phyloP scores from a whole-genome alignment of 352 stramenopile species.

The Aphanomyces cochlioides region DNA sequence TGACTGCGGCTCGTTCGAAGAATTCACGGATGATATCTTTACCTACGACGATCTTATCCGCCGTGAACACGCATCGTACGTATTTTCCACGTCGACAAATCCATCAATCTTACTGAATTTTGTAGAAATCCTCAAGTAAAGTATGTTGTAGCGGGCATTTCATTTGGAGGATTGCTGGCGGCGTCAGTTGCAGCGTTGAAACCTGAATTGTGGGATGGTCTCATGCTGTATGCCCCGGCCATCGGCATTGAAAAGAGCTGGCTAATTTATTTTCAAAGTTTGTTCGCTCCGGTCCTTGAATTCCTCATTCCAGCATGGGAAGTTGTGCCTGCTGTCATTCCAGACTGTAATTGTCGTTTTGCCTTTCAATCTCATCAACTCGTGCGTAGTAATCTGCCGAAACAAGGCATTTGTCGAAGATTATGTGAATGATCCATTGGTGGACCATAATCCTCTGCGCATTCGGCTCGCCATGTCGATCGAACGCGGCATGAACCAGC shows the following conservation, averaged over 20 bases:
- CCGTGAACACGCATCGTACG: background rate
- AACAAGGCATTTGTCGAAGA: constrained; percentile 24
- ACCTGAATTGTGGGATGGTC: background rate
- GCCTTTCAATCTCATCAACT: background rate
- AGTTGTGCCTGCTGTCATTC: constrained; percentile 21
- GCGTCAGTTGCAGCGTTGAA: background rate
- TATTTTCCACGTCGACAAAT: background rate
- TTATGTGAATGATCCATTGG: constrained; percentile 15
- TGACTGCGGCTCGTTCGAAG: constrained; percentile 14
- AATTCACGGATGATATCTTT: constrained; percentile 10
- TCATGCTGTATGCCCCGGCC: constrained; percentile 16
- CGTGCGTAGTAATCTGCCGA: background rate
- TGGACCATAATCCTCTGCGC: constrained; percentile 6
- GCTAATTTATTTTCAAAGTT: background rate
- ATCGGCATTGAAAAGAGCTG: constrained; percentile 20
- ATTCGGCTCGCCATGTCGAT: constrained; percentile 15
- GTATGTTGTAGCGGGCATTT: constrained; percentile 16
- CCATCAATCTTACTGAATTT: background rate
- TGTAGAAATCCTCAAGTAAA: constrained; percentile 1
- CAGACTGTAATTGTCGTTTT: constrained; percentile 8
- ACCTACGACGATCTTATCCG: constrained; percentile 5
- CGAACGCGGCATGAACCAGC: constrained; percentile 11
- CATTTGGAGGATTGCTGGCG: constrained; percentile 23
- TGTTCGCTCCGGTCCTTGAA: background rate
- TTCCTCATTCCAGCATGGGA: constrained; percentile 18